Percentiles rank a stretch among this genome's conserved stretches.
phyloP scores from a whole-genome alignment of 164 flowering plant genomes.

The Protea cynaroides region DNA sequence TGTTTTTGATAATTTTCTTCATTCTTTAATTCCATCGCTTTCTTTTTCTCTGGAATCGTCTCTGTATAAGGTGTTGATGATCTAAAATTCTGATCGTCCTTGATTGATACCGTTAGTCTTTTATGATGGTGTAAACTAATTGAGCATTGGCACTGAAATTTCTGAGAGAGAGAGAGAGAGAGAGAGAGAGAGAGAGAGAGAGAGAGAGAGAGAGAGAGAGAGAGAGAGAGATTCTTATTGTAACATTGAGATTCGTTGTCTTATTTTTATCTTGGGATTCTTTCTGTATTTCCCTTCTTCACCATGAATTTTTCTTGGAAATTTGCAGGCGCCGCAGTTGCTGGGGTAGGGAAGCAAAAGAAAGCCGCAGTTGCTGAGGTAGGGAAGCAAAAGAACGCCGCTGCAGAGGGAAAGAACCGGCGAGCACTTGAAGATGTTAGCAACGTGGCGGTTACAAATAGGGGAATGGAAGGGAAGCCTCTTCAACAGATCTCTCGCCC shows the following conservation, averaged over 20 bases:
- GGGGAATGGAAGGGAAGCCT: conserved; percentile 33
- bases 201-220: too few relatives aligned
- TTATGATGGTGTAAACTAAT: too few relatives aligned
- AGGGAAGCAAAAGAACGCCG: conserved; percentile 45
- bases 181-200: too few relatives aligned
- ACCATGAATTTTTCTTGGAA: background rate
- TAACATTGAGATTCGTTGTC: too few relatives aligned
- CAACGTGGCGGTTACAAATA: conserved; percentile 41
- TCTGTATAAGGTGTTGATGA: too few relatives aligned
- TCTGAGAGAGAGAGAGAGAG: too few relatives aligned
- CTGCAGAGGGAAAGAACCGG: conserved; percentile 51
- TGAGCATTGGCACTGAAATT: too few relatives aligned
- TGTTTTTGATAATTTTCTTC: too few relatives aligned
- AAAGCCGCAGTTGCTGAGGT: conserved; percentile 35
- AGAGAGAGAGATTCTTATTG: too few relatives aligned
- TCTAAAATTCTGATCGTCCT: background rate
- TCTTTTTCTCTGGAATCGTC: too few relatives aligned
- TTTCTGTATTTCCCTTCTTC: background rate
- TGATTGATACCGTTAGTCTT: background rate
- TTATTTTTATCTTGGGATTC: background rate
- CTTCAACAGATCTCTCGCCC: conserved; percentile 52
- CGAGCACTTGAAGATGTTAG: conserved; percentile 77
- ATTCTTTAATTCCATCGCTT: too few relatives aligned
- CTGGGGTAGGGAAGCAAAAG: conserved; percentile 46
- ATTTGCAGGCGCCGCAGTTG: conserved; percentile 38